Evolutionary conservation across 805 yeast species (phyloP).

Genomic region (Saturnispora zaruensis): DNA sequence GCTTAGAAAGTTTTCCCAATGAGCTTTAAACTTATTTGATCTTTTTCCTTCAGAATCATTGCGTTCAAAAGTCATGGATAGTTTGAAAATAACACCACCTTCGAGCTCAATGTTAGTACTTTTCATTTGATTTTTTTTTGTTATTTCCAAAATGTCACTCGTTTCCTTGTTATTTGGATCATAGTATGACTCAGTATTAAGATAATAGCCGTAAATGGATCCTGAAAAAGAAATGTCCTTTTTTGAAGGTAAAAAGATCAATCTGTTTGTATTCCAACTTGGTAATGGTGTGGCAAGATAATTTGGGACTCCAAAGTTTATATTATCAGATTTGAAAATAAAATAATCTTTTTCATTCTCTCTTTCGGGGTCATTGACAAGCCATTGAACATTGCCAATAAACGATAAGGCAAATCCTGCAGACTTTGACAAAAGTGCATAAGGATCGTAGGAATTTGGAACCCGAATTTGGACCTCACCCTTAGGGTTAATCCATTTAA

Average conservation of each 20-base stretch:
- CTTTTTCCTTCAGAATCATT: constrained; percentile 27
- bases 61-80: constrained; percentile 54
- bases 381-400: constrained; percentile 49
- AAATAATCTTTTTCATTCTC: constrained; percentile 57
- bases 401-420: constrained; percentile 77
- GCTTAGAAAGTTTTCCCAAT: constrained; percentile 43
- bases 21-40: constrained; percentile 42
- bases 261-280: constrained; percentile 49
- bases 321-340: constrained; percentile 50
- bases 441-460: constrained; percentile 77
- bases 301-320: constrained; percentile 70
- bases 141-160: constrained; percentile 5
- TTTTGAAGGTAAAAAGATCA: constrained; percentile 40
- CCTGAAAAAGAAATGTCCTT: constrained; percentile 11
- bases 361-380: constrained; percentile 50
- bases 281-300: constrained; percentile 46
- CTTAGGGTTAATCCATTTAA: constrained; percentile 41
- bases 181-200: constrained; percentile 15
- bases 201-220: constrained; percentile 22
- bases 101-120: constrained; percentile 49
- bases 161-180: constrained; percentile 8
- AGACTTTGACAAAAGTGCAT: constrained; percentile 51
- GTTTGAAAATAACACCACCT: constrained; percentile 51
- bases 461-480: constrained; percentile 47
- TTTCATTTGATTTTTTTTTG: constrained; percentile 28